Percentiles rank a stretch among this genome's conserved stretches.
phyloP scores from a whole-genome alignment of 805 yeast genomes.

The Candida pseudoglaebosa region DNA sequence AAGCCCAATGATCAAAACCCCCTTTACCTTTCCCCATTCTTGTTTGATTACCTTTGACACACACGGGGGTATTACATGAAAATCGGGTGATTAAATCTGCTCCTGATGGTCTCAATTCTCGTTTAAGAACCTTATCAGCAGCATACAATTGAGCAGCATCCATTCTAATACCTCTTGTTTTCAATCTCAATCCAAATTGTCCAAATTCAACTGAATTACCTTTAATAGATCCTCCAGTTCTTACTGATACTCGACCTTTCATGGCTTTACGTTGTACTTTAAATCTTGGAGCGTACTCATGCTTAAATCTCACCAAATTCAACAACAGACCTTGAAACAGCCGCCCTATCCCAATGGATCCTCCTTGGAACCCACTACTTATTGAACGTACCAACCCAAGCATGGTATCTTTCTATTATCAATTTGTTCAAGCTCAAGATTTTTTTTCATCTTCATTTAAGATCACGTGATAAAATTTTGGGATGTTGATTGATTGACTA shows the following conservation, averaged over 20 bases:
- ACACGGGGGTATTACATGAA: conserved; percentile 82
- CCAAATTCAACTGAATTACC: conserved; percentile 85
- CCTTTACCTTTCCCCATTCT: conserved; percentile 99
- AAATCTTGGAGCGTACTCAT: conserved; percentile 76
- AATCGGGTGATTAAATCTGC: conserved; percentile 78
- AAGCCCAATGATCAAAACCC: conserved; percentile 95
- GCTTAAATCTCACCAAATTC: conserved; percentile 44
- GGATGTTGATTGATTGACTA: background rate
- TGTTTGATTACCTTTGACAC: conserved; percentile 95
- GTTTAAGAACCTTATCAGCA: conserved; percentile 82
- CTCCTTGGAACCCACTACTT: background rate
- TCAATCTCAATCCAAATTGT: conserved; percentile 77
- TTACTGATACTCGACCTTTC: conserved; percentile 91
- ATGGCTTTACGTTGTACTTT: conserved; percentile 69
- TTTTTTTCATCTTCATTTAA: too few species aligned
- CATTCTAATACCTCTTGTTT: conserved; percentile 82
- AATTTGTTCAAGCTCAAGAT: too few species aligned
- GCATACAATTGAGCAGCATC: conserved; percentile 86
- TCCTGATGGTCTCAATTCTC: conserved; percentile 74
- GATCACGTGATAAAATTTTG: too few species aligned
- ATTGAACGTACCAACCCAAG: conserved; percentile 1
- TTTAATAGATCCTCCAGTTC: conserved; percentile 89
- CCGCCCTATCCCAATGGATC: background rate
- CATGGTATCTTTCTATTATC: background rate
- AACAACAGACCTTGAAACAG: background rate